These are phyloP conservation scores for Sambucus nigra DNA, from an alignment of 129 eudicot species.

Conservation along the genomic window DNA sequence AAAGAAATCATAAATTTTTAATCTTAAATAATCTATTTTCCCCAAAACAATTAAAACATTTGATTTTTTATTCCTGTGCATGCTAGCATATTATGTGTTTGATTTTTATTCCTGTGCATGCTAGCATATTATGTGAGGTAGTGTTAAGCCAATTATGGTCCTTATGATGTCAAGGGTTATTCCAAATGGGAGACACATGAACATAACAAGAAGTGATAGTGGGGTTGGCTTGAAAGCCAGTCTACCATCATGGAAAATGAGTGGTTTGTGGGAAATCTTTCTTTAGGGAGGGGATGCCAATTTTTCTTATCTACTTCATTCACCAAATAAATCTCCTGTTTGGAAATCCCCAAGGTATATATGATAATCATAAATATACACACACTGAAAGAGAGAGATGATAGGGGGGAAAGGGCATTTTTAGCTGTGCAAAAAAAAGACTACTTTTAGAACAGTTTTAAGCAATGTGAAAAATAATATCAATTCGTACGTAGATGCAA, in stretches of 20 bases:
- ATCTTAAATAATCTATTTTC: no score
- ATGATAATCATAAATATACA: neutral
- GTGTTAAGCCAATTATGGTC: constrained; percentile 17
- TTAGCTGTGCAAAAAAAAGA: neutral
- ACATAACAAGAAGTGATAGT: constrained; percentile 27
- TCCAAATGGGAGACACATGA: constrained; percentile 65
- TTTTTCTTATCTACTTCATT: constrained; percentile 27
- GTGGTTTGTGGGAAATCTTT: constrained; percentile 47
- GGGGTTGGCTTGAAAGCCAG: constrained; percentile 57
- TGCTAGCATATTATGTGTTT: constrained; percentile 27
- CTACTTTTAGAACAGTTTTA: no score
- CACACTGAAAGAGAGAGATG: neutral
- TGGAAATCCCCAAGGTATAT: neutral
- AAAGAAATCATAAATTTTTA: no score
- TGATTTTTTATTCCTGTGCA: constrained; percentile 40
- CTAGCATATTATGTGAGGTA: constrained; percentile 25
- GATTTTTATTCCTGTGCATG: constrained; percentile 37
- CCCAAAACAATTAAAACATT: no score
- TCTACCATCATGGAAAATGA: constrained; percentile 74
- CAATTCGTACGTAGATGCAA: no score
- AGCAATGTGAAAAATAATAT: no score
- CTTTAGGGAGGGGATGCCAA: constrained; percentile 38
- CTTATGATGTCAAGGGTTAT: constrained; percentile 30
- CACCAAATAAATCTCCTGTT: constrained; percentile 45
- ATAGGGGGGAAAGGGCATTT: neutral